A percentile compares a stretch with the other conserved stretches of the same genome.
Evolutionary conservation across 768 basidiomycete genomes (phyloP).

Genomic region (Tephrocybe sp.): DNA sequence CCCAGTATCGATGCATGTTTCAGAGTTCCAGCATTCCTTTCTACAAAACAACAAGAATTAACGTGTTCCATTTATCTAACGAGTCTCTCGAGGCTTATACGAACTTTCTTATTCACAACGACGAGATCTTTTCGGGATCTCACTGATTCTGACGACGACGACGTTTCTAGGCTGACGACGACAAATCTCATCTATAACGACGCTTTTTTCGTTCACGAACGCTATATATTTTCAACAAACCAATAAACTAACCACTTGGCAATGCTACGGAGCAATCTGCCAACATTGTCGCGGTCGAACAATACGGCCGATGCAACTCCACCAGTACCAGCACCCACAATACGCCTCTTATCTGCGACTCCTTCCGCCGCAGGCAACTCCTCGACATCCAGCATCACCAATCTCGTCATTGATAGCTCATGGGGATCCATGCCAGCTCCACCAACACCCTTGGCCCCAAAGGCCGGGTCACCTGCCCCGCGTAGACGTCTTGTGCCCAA

Average conservation of each 20-base stretch:
- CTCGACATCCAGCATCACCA: constrained; percentile 32
- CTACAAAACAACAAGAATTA: constrained; percentile 22
- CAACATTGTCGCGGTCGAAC: constrained; percentile 19
- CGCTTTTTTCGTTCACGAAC: constrained; percentile 13
- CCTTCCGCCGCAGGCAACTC: constrained; percentile 52
- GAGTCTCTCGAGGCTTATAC: constrained; percentile 19
- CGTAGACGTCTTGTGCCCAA: constrained; percentile 65
- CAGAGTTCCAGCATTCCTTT: constrained; percentile 16
- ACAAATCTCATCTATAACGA: constrained; percentile 7
- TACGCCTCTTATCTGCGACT: constrained; percentile 68
- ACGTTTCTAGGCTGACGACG: constrained; percentile 10
- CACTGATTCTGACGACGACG: constrained; percentile 8
- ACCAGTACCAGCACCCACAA: constrained; percentile 46
- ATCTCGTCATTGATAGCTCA: constrained; percentile 35
- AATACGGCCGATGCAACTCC: constrained; percentile 24
- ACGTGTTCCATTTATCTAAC: constrained; percentile 24
- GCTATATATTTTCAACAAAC: constrained; percentile 7
- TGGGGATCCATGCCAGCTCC: constrained; percentile 30
- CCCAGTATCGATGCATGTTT: not conserved
- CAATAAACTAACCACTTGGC: not conserved
- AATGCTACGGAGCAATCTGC: constrained; percentile 15
- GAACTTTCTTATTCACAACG: constrained; percentile 12
- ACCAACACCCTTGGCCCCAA: constrained; percentile 28
- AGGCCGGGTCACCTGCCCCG: constrained; percentile 21
- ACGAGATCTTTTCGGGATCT: constrained; percentile 6